Conservation (phyloP, 2,329 filamentous ascomycete genomes). For the Elsinoe batatas region DNA sequence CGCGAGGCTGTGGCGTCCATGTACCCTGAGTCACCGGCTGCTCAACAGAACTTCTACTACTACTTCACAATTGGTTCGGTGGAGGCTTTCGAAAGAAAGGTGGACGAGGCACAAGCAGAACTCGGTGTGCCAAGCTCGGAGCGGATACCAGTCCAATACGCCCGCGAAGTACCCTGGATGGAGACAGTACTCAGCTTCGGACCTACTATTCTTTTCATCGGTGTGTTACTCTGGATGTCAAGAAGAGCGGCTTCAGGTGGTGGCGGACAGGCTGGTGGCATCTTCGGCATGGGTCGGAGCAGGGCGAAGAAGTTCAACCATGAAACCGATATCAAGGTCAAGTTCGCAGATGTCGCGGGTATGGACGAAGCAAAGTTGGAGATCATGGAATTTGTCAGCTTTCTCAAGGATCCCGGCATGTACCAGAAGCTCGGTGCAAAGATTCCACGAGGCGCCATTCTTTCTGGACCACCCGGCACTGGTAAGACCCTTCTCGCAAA, state of each 20-base stretch:
- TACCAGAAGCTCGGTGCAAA: constrained; percentile 94
- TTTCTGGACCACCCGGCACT: constrained; percentile 94
- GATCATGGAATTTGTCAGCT: constrained; percentile 99
- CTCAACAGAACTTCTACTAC: constrained; percentile 64
- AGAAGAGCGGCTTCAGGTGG: constrained; percentile 60
- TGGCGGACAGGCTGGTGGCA: constrained; percentile 56
- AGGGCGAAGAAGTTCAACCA: constrained; percentile 96
- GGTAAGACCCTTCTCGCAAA: constrained; percentile 97
- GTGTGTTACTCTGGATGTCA: constrained; percentile 68
- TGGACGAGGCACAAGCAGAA: constrained; percentile 82
- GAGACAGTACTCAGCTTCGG: constrained; percentile 70
- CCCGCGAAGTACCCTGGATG: constrained; percentile 62
- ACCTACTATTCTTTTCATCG: constrained; percentile 78
- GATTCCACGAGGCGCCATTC: constrained; percentile 91
- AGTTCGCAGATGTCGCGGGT: constrained; percentile 91
- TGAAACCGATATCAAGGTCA: constrained; percentile 90
- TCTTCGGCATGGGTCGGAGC: constrained; percentile 95
- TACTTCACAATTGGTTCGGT: constrained; percentile 94
- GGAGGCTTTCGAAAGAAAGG: constrained; percentile 78
- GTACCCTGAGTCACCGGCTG: constrained; percentile 66
- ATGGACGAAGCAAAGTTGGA: constrained; percentile 97
- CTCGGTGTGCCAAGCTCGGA: constrained; percentile 78
- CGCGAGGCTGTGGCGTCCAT: constrained; percentile 60
- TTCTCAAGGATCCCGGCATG: constrained; percentile 83
- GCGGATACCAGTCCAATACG: constrained; percentile 85